phyloP scores from a whole-genome alignment of 306 rosid genomes.

The Cucumis melo region DNA sequence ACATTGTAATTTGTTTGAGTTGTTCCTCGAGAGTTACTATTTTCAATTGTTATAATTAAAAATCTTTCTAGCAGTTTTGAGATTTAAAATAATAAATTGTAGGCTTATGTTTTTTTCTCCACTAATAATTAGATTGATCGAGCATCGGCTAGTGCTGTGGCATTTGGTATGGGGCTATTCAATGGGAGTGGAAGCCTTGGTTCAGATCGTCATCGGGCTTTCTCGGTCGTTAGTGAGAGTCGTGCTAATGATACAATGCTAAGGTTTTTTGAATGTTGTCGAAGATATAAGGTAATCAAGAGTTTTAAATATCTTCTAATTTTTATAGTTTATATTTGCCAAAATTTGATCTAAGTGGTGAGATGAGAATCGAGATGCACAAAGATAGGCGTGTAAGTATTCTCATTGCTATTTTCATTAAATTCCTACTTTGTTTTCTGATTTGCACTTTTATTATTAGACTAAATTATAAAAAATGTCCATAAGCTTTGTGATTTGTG shows the following conservation, averaged over 20 bases:
- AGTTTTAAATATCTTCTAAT: constrained; percentile 6
- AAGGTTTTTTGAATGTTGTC: constrained; percentile 70
- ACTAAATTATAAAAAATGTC: too few relatives aligned
- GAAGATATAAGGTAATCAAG: constrained; percentile 60
- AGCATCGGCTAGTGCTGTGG: constrained; percentile 97
- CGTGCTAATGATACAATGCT: constrained; percentile 68
- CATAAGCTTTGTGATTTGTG: too few relatives aligned
- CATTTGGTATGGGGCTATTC: constrained; percentile 91
- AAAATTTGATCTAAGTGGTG: neutral
- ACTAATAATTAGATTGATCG: constrained; percentile 52
- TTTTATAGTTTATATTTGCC: neutral
- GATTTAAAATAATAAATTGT: neutral
- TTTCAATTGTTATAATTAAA: too few relatives aligned
- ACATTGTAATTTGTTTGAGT: neutral
- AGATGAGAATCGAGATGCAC: too few relatives aligned
- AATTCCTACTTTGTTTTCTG: neutral
- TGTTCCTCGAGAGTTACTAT: neutral
- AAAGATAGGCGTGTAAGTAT: too few relatives aligned
- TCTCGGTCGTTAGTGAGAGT: constrained; percentile 74
- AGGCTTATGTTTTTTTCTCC: neutral
- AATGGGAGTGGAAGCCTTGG: constrained; percentile 77
- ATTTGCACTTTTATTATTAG: neutral
- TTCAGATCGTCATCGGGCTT: constrained; percentile 58
- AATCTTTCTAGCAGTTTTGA: too few relatives aligned
- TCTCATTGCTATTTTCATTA: neutral